A percentile compares a stretch with the other conserved stretches of the same genome.
Conservation (phyloP, 1,284 basidiomycete species). For the Leucoagaricus sp. region DNA sequence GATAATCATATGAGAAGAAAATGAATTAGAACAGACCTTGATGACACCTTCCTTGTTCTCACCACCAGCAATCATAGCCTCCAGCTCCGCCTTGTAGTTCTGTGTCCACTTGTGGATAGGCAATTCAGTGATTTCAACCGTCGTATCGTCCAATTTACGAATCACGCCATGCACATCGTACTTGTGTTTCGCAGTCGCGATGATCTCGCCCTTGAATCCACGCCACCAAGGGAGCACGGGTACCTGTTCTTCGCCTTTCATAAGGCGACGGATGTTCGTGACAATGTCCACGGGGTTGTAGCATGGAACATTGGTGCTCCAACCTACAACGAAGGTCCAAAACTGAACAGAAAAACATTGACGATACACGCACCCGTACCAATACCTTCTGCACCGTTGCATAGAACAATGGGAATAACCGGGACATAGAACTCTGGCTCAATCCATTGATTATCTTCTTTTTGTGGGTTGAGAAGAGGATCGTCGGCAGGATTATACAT, state of each 20-base stretch:
- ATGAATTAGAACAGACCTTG: slow-evolving; percentile 53
- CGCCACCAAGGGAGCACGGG: slow-evolving; percentile 98
- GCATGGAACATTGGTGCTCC: slow-evolving; percentile 93
- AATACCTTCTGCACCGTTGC: slow-evolving; percentile 98
- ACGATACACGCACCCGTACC: slow-evolving; percentile 74
- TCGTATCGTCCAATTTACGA: slow-evolving; percentile 82
- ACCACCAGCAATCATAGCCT: slow-evolving; percentile 68
- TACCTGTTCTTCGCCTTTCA: slow-evolving; percentile 84
- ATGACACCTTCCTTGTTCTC: slow-evolving; percentile 58
- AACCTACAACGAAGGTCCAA: slow-evolving; percentile 55
- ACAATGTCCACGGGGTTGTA: slow-evolving; percentile 95
- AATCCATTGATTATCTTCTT: slow-evolving; percentile 87
- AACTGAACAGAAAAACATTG: background rate
- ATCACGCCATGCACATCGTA: slow-evolving; percentile 84
- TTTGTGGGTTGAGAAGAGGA: slow-evolving; percentile 79
- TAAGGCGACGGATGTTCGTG: slow-evolving; percentile 83
- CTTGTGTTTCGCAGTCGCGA: slow-evolving; percentile 79
- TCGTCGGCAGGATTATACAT: slow-evolving; percentile 90
- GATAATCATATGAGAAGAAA: background rate
- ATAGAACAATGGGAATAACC: slow-evolving; percentile 83
- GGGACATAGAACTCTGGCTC: slow-evolving; percentile 98
- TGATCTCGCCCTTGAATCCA: slow-evolving; percentile 91
- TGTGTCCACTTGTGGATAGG: slow-evolving; percentile 97
- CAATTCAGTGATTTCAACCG: slow-evolving; percentile 93
- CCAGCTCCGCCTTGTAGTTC: slow-evolving; percentile 89